These are phyloP conservation scores for Fragaria nilgerrensis DNA, from an alignment of 306 rosid genomes.

Conservation along the genomic window DNA sequence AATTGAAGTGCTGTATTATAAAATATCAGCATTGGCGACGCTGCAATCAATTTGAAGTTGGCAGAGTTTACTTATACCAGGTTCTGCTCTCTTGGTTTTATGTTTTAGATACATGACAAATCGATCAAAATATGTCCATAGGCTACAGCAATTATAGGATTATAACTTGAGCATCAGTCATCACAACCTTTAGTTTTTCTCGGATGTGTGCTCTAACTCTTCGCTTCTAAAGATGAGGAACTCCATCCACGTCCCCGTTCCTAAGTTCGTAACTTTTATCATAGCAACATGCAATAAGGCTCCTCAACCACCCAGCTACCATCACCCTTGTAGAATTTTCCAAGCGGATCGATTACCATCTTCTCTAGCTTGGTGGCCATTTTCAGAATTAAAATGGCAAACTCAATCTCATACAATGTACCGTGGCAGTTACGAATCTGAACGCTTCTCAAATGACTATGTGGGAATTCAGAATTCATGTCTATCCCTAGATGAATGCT, in stretches of 20 bases:
- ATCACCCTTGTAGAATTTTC: background rate
- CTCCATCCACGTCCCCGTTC: background rate
- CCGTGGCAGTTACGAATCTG: background rate
- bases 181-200: background rate
- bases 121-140: background rate
- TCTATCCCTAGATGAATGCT: too few relatives aligned
- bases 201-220: background rate
- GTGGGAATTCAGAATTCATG: background rate
- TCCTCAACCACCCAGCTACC: background rate
- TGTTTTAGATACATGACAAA: too few relatives aligned
- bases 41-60: too few relatives aligned
- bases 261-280: too few relatives aligned
- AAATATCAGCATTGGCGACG: too few relatives aligned
- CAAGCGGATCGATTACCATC: background rate
- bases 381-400: background rate
- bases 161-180: background rate
- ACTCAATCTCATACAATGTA: background rate
- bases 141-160: background rate
- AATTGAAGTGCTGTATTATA: too few relatives aligned
- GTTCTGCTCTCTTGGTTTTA: too few relatives aligned
- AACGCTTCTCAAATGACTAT: background rate
- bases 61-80: too few relatives aligned
- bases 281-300: background rate
- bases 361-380: background rate
- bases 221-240: background rate